phyloP scores from a whole-genome alignment of 2,329 filamentous ascomycete genomes.

The Ophiostoma sp. region DNA sequence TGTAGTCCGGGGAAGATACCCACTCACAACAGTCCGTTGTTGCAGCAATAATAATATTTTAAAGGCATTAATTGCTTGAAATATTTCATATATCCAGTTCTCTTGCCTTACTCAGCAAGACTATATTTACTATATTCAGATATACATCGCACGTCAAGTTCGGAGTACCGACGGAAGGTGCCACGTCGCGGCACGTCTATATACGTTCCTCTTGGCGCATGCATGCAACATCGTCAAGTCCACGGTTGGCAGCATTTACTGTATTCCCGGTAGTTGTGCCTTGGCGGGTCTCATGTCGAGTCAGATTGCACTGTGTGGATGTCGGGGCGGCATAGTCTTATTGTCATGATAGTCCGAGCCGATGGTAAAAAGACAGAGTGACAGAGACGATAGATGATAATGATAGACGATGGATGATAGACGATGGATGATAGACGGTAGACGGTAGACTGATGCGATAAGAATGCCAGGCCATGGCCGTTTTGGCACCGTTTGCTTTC shows the following conservation, averaged over 20 bases:
- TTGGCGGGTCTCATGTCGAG: neutral
- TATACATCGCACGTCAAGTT: neutral
- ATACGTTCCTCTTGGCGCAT: neutral
- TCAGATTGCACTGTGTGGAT: neutral
- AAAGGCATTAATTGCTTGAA: neutral
- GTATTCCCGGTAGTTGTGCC: slow-evolving; percentile 5
- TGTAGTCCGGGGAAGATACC: neutral
- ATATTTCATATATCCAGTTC: neutral
- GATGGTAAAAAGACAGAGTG: neutral
- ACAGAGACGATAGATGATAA: neutral
- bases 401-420: neutral
- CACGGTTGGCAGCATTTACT: neutral
- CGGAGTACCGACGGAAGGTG: neutral
- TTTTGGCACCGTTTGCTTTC: neutral
- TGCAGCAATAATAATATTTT: neutral
- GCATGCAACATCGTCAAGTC: neutral
- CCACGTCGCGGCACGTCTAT: neutral
- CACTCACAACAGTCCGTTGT: neutral
- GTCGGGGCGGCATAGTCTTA: neutral
- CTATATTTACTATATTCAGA: neutral
- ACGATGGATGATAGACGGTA: neutral
- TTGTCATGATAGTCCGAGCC: neutral
- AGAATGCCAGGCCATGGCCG: neutral
- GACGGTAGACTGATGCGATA: neutral
- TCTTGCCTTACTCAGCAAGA: neutral